Conservation (phyloP, 1,284 basidiomycete species). For the Volvariella surrecta region DNA sequence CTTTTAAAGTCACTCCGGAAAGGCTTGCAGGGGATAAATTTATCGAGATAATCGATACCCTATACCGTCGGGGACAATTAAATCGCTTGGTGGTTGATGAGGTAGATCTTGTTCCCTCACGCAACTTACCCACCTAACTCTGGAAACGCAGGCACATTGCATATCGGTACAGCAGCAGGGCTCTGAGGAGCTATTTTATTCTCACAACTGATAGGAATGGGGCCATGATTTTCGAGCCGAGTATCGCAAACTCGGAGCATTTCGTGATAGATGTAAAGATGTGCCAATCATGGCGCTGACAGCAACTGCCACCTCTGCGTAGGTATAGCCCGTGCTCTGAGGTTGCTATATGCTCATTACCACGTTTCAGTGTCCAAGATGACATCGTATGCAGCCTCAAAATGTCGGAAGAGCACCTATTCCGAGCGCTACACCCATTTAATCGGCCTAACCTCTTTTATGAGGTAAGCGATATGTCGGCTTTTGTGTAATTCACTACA, state of each 20-base stretch:
- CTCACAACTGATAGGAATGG: slow-evolving; percentile 57
- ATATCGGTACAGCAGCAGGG: slow-evolving; percentile 50
- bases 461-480: slow-evolving; percentile 36
- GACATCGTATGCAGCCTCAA: slow-evolving; percentile 64
- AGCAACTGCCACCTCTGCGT: slow-evolving; percentile 65
- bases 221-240: slow-evolving; percentile 73
- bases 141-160: slow-evolving; percentile 64
- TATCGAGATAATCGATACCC: slow-evolving; percentile 35
- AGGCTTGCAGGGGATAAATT: slow-evolving; percentile 53
- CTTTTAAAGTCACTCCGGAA: slow-evolving; percentile 54
- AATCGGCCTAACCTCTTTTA: slow-evolving; percentile 79
- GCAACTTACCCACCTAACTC: not conserved
- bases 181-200: slow-evolving; percentile 1
- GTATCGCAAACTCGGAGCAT: slow-evolving; percentile 64
- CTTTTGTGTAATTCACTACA: slow-evolving; percentile 3
- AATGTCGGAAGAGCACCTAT: slow-evolving; percentile 48
- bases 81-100: slow-evolving; percentile 77
- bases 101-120: slow-evolving; percentile 27
- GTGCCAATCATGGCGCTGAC: slow-evolving; percentile 84
- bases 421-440: slow-evolving; percentile 67
- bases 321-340: slow-evolving; percentile 11
- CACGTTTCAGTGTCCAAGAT: slow-evolving; percentile 45
- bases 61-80: slow-evolving; percentile 49
- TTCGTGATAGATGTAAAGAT: slow-evolving; percentile 57
- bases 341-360: not conserved